phyloP scores from a whole-genome alignment of 106 monocot species.

The Narthecium ossifragum region DNA sequence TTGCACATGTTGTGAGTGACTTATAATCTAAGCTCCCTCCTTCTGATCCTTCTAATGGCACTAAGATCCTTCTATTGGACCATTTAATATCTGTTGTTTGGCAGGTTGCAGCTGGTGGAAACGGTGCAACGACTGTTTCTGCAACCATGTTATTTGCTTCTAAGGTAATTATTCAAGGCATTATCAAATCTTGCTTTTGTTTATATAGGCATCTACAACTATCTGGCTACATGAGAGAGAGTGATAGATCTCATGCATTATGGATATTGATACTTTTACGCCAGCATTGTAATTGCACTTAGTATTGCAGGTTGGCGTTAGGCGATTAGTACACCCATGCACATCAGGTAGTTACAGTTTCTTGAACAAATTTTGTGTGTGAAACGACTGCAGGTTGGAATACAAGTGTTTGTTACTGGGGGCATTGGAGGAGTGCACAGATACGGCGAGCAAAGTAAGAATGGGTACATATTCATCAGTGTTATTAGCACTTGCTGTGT shows the following conservation, averaged over 20 bases:
- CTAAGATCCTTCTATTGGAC: background rate
- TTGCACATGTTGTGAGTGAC: slow-evolving; percentile 77
- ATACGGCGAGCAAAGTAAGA: slow-evolving; percentile 92
- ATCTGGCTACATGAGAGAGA: too few relatives aligned
- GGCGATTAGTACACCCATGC: too few relatives aligned
- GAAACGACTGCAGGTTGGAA: slow-evolving; percentile 59
- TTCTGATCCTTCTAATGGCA: background rate
- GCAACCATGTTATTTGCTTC: slow-evolving; percentile 97
- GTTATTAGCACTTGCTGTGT: too few relatives aligned
- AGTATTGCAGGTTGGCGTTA: too few relatives aligned
- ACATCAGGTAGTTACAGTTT: too few relatives aligned
- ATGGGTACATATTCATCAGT: too few relatives aligned
- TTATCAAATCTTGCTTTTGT: background rate
- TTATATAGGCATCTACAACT: background rate
- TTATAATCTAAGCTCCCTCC: background rate
- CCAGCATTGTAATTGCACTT: too few relatives aligned
- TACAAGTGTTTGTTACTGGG: slow-evolving; percentile 89
- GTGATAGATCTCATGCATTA: too few relatives aligned
- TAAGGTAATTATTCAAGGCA: slow-evolving; percentile 34
- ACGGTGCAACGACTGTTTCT: slow-evolving; percentile 98
- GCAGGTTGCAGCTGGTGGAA: slow-evolving; percentile 70
- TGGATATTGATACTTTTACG: too few relatives aligned
- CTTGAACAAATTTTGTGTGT: too few relatives aligned
- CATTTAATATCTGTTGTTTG: background rate
- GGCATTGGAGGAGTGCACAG: slow-evolving; percentile 97